A percentile compares a stretch with the other conserved stretches of the same genome.
Conservation (phyloP, 345 rosid species). For the Luvunga scandens region DNA sequence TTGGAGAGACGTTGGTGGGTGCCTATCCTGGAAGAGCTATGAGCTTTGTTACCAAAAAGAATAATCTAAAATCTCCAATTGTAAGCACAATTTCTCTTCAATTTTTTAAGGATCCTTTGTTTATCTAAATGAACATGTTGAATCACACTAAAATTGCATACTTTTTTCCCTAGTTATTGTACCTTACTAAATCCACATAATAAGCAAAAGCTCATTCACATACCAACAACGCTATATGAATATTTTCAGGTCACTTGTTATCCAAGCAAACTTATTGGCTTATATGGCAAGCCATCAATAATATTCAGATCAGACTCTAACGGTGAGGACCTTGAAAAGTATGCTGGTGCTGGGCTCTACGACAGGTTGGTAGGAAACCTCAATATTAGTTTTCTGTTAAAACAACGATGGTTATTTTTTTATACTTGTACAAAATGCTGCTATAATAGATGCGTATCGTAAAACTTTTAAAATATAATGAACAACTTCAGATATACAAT, state of each 20-base stretch:
- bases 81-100: conserved; percentile 24
- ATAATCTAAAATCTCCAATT: conserved; percentile 29
- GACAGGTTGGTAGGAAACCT: conserved; percentile 31
- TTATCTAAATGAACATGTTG: neutral
- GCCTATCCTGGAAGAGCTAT: conserved; percentile 41
- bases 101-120: neutral
- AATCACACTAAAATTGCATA: neutral
- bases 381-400: neutral
- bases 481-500: no score
- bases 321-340: conserved; percentile 44
- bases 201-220: neutral
- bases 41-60: conserved; percentile 39
- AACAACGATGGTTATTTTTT: neutral
- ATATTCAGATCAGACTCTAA: conserved; percentile 47
- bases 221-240: neutral
- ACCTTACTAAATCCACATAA: neutral
- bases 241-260: conserved; percentile 35
- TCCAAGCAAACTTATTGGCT: conserved; percentile 38
- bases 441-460: no score
- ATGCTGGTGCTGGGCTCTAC: conserved; percentile 49
- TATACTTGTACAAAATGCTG: no score
- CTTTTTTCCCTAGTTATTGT: neutral
- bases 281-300: conserved; percentile 29
- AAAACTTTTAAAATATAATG: no score
- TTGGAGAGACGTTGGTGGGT: conserved; percentile 45